These are phyloP conservation scores for Phytophthora foliorum DNA, from an alignment of 352 stramenopile species.

Conservation along the genomic window DNA sequence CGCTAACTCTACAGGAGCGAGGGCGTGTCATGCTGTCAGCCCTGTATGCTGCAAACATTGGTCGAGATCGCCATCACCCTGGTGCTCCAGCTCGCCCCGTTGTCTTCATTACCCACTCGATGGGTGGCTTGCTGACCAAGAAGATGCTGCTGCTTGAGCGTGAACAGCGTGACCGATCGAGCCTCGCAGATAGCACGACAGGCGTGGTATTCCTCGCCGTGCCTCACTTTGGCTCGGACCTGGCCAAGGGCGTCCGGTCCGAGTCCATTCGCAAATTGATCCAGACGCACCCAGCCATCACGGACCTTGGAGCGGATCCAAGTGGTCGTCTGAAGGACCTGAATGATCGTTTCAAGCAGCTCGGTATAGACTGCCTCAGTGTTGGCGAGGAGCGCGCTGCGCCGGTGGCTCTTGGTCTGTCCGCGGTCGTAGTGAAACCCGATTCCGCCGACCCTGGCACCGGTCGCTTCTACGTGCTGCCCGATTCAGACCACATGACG, in stretches of 20 bases:
- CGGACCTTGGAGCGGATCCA: slow-evolving; percentile 66
- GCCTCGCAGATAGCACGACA: slow-evolving; percentile 52
- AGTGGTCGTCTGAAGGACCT: slow-evolving; percentile 70
- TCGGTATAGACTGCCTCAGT: slow-evolving; percentile 80
- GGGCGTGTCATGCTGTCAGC: slow-evolving; percentile 76
- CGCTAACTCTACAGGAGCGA: slow-evolving; percentile 79
- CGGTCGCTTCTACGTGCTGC: slow-evolving; percentile 72
- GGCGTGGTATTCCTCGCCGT: slow-evolving; percentile 86
- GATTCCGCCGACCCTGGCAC: slow-evolving; percentile 80
- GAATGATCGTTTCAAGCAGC: slow-evolving; percentile 72
- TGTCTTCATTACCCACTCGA: slow-evolving; percentile 90
- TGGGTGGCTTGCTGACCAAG: slow-evolving; percentile 89
- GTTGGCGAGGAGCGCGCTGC: slow-evolving; percentile 69
- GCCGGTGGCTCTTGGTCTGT: slow-evolving; percentile 76
- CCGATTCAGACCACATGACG: slow-evolving; percentile 84
- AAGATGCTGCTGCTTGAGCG: slow-evolving; percentile 78
- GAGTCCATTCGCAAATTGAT: slow-evolving; percentile 77
- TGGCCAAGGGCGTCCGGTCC: slow-evolving; percentile 72
- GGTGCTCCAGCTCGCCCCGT: slow-evolving; percentile 49
- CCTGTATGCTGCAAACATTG: slow-evolving; percentile 77
- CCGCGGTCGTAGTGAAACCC: slow-evolving; percentile 79
- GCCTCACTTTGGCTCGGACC: slow-evolving; percentile 85
- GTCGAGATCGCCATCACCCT: slow-evolving; percentile 28
- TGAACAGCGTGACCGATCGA: slow-evolving; percentile 35
- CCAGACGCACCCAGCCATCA: slow-evolving; percentile 78